These are phyloP conservation scores for Mytilinidion resinicola DNA, from an alignment of 495 filamentous ascomycete genomes.

Conservation along the genomic window DNA sequence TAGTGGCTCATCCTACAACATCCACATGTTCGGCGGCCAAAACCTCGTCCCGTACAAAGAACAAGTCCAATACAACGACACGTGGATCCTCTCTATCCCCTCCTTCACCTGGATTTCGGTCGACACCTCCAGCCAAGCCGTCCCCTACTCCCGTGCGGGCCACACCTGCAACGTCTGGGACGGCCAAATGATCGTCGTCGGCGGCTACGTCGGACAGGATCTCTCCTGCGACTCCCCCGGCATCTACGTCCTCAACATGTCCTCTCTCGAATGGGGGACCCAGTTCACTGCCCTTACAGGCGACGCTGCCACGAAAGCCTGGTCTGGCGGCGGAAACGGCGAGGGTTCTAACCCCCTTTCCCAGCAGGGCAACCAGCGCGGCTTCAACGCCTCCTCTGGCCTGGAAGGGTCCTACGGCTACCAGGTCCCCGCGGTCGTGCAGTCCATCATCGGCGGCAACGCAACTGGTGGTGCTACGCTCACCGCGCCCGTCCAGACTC, in stretches of 20 bases:
- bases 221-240: constrained; percentile 62
- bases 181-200: constrained; percentile 64
- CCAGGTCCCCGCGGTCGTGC: constrained; percentile 54
- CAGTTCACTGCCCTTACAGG: constrained; percentile 48
- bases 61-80: constrained; percentile 64
- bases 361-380: constrained; percentile 42
- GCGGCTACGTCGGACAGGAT: constrained; percentile 59
- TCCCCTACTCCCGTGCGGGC: constrained; percentile 59
- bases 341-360: constrained; percentile 37
- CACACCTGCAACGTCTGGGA: constrained; percentile 65
- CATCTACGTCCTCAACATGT: constrained; percentile 62
- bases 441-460: constrained; percentile 57
- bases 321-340: constrained; percentile 1
- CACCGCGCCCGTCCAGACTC: constrained; percentile 56
- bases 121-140: constrained; percentile 43
- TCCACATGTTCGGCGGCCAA: constrained; percentile 73
- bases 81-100: constrained; percentile 73
- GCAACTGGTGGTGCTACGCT: constrained; percentile 58
- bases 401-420: constrained; percentile 58
- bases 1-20: constrained; percentile 63
- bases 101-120: constrained; percentile 68
- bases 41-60: constrained; percentile 54
- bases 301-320: constrained; percentile 13
- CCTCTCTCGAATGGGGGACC: constrained; percentile 53
- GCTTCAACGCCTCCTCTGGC: constrained; percentile 31